Percentiles rank a stretch among this genome's conserved stretches.
Conservation (phyloP, 306 rosid species). For the Vigna hirtella region DNA sequence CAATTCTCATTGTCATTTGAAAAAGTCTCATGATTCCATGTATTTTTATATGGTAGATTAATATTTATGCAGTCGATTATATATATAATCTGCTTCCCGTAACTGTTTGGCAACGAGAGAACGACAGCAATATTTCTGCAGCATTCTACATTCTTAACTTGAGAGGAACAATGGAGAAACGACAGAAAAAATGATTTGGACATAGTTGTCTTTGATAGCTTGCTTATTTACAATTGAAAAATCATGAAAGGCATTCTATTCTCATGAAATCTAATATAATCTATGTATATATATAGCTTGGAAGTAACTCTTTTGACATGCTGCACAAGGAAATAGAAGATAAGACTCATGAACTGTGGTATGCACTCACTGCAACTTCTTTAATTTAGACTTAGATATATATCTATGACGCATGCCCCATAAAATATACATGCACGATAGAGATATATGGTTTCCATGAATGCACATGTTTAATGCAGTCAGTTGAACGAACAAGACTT, state of each 20-base stretch:
- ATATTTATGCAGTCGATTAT: too few species aligned
- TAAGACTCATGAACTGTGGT: slow-evolving; percentile 14
- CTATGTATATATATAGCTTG: not conserved
- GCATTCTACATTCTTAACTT: not conserved
- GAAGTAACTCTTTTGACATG: not conserved
- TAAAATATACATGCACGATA: not conserved
- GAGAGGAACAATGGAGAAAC: not conserved
- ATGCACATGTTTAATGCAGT: slow-evolving; percentile 3
- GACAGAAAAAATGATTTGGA: not conserved
- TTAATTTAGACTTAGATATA: not conserved
- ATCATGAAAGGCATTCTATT: not conserved
- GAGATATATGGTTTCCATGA: not conserved
- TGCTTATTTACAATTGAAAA: not conserved
- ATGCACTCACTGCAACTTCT: not conserved
- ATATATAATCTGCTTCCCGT: too few species aligned
- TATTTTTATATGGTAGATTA: not conserved
- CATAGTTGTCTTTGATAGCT: not conserved
- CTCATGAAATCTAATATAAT: not conserved
- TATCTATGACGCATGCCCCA: not conserved
- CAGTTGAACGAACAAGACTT: not conserved
- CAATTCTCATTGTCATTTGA: not conserved
- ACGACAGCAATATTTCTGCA: not conserved
- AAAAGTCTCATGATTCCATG: not conserved
- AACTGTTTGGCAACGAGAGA: too few species aligned
- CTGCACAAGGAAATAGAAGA: slow-evolving; percentile 4